Evolutionary conservation across 139 green algal genomes (phyloP).

Genomic region (Closterium sp.): DNA sequence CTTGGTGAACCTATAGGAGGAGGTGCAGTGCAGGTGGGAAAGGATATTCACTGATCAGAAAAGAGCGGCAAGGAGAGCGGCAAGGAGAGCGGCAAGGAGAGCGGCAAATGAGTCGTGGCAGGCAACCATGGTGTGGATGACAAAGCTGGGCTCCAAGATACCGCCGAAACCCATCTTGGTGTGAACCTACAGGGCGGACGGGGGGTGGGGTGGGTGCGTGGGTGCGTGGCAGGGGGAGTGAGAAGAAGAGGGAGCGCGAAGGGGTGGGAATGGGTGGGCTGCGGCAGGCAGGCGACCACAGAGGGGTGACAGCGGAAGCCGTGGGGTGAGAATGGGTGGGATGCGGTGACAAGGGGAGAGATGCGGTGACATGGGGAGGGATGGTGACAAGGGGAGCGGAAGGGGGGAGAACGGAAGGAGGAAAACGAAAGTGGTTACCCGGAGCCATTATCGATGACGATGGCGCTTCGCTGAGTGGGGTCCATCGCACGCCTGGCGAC

Average conservation of each 20-base stretch:
- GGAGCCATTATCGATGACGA: conserved; percentile 73
- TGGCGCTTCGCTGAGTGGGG: conserved; percentile 49
- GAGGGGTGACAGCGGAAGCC: no score
- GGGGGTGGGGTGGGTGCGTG: neutral
- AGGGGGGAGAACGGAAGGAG: neutral
- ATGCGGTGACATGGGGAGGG: neutral
- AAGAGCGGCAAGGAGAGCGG: no score
- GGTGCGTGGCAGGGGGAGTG: neutral
- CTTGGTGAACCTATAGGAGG: no score
- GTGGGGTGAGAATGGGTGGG: no score
- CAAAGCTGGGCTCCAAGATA: conserved; percentile 66
- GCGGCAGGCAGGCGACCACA: neutral
- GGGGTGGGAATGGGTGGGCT: neutral
- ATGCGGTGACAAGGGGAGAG: neutral
- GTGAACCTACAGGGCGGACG: neutral
- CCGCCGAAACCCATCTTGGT: conserved; percentile 72
- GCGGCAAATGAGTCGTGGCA: neutral
- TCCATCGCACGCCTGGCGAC: conserved; percentile 45
- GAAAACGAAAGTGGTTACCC: conserved; percentile 45
- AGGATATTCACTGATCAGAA: no score
- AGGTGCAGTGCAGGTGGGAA: no score
- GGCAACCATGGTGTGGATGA: conserved; percentile 63
- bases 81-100: no score
- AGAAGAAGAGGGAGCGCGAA: neutral
- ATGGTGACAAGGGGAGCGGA: neutral